Evolutionary conservation across 2,329 filamentous ascomycete genomes (phyloP), one percentile per base, ranked within the genome.

Genomic region (Davidsoniella eucalypti): DNA sequence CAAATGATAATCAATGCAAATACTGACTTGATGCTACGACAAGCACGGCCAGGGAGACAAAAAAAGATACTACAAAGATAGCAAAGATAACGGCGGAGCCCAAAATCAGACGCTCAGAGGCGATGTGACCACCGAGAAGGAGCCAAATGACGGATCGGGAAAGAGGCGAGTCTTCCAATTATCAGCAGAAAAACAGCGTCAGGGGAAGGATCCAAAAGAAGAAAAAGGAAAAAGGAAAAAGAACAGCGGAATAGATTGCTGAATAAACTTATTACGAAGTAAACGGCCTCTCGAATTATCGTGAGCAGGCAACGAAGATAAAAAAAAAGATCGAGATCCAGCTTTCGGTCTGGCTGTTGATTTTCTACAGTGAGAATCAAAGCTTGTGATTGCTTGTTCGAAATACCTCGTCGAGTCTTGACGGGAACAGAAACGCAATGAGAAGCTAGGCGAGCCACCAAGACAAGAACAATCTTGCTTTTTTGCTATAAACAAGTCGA

Each of bases 11-110:
- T n/a, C 33, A n/a, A 16, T 23, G 29, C 16, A 23, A 23, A 23
- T 23, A 23, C 21, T 23, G 21, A 23, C 26, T 47, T 33, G 29
- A 33, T 9, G 29, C 29, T 23, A 39, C 25, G 6, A 29, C 16
- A 29, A 7, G 18, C 42, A 10, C 76, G 75, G 16, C 16, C 9
- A 36, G 14, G 21, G n/a, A 12, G 8, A 47, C 10, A 49, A 10
- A 36, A 49, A 49, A 8, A 49, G 9, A 43, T 21, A 8, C 18
- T 43, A 36, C 12, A 42, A 49, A 49, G 16, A 42, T n/a, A 33
- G 25, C n/a, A 41, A 16, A 41, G 18, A 41, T 17, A 41, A 41
- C n/a, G 18, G n/a, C 38, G 38, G 38, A 41, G 18, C 38, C n/a
- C 10, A 41, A 41, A 41, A 41, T 41, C 38, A 17, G n/a, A 16